These are phyloP conservation scores for Thalassiosira gravida DNA, from an alignment of 352 stramenopile species.

Conservation along the genomic window DNA sequence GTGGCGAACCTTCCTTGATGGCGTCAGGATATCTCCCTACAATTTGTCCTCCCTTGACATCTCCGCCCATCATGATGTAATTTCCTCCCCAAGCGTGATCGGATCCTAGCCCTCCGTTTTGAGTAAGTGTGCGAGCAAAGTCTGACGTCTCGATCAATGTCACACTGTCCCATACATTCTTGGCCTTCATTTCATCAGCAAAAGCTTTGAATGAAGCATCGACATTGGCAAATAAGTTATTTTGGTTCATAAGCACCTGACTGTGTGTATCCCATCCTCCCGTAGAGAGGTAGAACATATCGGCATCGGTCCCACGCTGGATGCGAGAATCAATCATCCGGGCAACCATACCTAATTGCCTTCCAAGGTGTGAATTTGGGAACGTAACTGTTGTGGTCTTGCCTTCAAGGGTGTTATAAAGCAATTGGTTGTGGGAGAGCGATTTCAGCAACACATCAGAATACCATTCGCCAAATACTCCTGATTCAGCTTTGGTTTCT, in stretches of 20 bases:
- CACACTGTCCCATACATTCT: slow-evolving; percentile 67
- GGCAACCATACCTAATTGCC: slow-evolving; percentile 67
- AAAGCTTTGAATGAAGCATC: slow-evolving; percentile 70
- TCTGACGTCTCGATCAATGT: slow-evolving; percentile 68
- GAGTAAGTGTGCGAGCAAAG: slow-evolving; percentile 80
- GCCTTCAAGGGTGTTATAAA: slow-evolving; percentile 48
- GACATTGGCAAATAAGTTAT: slow-evolving; percentile 54
- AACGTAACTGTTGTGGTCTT: slow-evolving; percentile 45
- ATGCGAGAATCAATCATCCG: slow-evolving; percentile 68
- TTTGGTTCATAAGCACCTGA: slow-evolving; percentile 30
- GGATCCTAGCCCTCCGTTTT: slow-evolving; percentile 65
- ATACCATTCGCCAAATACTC: slow-evolving; percentile 58
- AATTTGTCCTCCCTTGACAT: slow-evolving; percentile 72
- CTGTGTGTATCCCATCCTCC: slow-evolving; percentile 71
- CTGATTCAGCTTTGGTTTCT: slow-evolving; percentile 36
- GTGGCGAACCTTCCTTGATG: slow-evolving; percentile 52
- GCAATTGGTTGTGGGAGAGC: slow-evolving; percentile 44
- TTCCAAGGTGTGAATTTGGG: slow-evolving; percentile 48
- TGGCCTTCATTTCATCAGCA: slow-evolving; percentile 66
- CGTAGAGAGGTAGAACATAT: slow-evolving; percentile 69
- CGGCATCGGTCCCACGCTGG: slow-evolving; percentile 54
- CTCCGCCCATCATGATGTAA: slow-evolving; percentile 52
- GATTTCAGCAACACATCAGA: slow-evolving; percentile 48
- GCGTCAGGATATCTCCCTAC: slow-evolving; percentile 68
- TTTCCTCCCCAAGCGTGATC: slow-evolving; percentile 83